A percentile compares a stretch with the other conserved stretches of the same genome.
These are phyloP conservation scores for Drechslera avenae DNA, from an alignment of 2,329 filamentous ascomycete species.

Conservation along the genomic window DNA sequence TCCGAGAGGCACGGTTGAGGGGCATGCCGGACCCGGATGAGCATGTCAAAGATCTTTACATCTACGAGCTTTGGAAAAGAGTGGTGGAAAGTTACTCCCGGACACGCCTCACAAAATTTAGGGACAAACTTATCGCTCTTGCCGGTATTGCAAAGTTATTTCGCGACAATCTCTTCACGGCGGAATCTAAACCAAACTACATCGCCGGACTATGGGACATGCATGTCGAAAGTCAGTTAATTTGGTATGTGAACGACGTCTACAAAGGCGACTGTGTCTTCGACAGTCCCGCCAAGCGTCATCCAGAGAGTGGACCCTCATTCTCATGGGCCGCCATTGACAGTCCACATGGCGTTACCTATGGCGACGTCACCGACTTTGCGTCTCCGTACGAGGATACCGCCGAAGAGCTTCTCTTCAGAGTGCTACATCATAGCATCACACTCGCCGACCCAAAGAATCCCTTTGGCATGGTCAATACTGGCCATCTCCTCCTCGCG, in stretches of 20 bases:
- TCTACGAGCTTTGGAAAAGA: constrained; percentile 19
- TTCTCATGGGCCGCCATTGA: constrained; percentile 30
- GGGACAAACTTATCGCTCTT: constrained; percentile 26
- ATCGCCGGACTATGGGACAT: constrained; percentile 24
- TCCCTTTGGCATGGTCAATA: constrained; percentile 27
- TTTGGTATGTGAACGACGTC: constrained; percentile 19
- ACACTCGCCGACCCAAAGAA: constrained; percentile 75
- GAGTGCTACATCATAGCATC: constrained; percentile 54
- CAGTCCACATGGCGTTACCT: constrained; percentile 19
- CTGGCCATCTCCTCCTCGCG: constrained; percentile 3
- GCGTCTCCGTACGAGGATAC: neutral
- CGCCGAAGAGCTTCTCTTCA: constrained; percentile 3
- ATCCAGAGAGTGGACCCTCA: constrained; percentile 17
- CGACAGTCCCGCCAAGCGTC: constrained; percentile 3
- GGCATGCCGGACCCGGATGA: constrained; percentile 5
- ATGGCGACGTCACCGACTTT: constrained; percentile 12
- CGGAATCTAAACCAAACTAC: constrained; percentile 5
- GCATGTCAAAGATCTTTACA: constrained; percentile 6
- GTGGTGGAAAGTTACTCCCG: constrained; percentile 24
- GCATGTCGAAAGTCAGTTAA: constrained; percentile 21
- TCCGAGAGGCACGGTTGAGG: constrained; percentile 5
- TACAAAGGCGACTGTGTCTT: constrained; percentile 1
- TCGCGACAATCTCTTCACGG: neutral
- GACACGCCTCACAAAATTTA: constrained; percentile 7
- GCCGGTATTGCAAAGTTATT: constrained; percentile 20